Conservation (phyloP, 1,284 basidiomycete genomes). For the Cystobasidiaceae sp. region DNA sequence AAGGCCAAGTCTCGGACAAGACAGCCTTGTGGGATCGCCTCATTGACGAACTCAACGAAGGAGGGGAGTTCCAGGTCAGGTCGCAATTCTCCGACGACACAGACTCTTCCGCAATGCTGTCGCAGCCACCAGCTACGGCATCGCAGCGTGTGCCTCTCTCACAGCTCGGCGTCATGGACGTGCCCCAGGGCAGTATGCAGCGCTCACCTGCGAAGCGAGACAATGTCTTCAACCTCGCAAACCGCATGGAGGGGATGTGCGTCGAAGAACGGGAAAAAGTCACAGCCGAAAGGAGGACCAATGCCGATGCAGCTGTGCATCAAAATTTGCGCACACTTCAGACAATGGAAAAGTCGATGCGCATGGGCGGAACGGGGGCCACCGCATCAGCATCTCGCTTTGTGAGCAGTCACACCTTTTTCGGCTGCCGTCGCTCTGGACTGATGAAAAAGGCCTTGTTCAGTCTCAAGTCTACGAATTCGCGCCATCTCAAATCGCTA, state of each 20-base stretch:
- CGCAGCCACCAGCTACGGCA: slow-evolving; percentile 3
- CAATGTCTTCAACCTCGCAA: slow-evolving; percentile 3
- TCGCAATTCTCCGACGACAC: slow-evolving; percentile 16
- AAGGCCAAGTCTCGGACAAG: slow-evolving; percentile 33
- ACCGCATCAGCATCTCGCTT: background rate
- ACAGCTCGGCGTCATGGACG: background rate
- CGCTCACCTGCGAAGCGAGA: background rate
- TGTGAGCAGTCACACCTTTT: background rate
- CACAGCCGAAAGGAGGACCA: slow-evolving; percentile 2
- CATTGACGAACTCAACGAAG: slow-evolving; percentile 20
- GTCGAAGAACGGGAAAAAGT: slow-evolving; percentile 9
- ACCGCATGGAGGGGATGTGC: slow-evolving; percentile 5
- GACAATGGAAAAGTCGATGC: slow-evolving; percentile 34
- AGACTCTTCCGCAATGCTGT: background rate
- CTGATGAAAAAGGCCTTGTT: background rate
- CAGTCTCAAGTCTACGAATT: slow-evolving; percentile 40
- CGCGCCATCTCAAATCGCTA: slow-evolving; percentile 40
- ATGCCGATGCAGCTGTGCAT: slow-evolving; percentile 18
- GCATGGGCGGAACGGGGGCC: slow-evolving; percentile 35
- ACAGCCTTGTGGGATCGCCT: slow-evolving; percentile 21
- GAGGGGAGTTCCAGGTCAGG: slow-evolving; percentile 32
- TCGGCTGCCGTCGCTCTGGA: background rate
- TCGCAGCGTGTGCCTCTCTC: background rate
- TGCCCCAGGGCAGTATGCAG: slow-evolving; percentile 12
- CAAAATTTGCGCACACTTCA: slow-evolving; percentile 5